Evolutionary conservation across 371 early-diverging fungal species (phyloP).

Genomic region (Mucor racemosus): DNA sequence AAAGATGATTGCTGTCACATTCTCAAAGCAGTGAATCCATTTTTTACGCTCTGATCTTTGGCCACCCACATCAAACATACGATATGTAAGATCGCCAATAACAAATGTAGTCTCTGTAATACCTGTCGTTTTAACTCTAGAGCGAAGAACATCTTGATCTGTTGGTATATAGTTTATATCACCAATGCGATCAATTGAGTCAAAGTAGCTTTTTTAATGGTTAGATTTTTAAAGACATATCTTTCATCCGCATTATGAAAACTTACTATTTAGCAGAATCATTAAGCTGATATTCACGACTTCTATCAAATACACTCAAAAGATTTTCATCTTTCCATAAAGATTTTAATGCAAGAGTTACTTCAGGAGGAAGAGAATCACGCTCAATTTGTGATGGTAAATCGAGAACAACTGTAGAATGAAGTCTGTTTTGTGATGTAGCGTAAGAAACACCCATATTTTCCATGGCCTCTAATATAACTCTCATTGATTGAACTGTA

Average conservation of each 20-base stretch:
- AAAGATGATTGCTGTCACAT: constrained; percentile 92
- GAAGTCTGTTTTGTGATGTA: constrained; percentile 57
- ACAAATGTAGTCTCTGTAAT: constrained; percentile 88
- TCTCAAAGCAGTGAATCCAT: constrained; percentile 95
- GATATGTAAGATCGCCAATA: constrained; percentile 78
- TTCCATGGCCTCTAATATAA: constrained; percentile 89
- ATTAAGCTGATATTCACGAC: constrained; percentile 86
- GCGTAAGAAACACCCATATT: constrained; percentile 68
- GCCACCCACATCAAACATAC: constrained; percentile 96
- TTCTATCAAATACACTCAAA: constrained; percentile 67
- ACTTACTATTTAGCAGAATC: constrained; percentile 82
- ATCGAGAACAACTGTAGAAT: constrained; percentile 53
- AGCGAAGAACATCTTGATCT: constrained; percentile 85
- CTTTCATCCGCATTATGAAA: too few species aligned
- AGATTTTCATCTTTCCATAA: constrained; percentile 85
- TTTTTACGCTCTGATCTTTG: constrained; percentile 57
- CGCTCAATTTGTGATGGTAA: constrained; percentile 70
- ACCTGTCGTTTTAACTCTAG: constrained; percentile 86
- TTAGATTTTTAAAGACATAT: too few species aligned
- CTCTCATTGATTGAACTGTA: constrained; percentile 86
- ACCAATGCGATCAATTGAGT: constrained; percentile 84
- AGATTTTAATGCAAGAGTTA: constrained; percentile 66
- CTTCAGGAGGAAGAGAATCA: constrained; percentile 64
- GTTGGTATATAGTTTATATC: constrained; percentile 77
- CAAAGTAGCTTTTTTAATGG: constrained; percentile 69